phyloP scores from a whole-genome alignment of 768 basidiomycete species.

The Hemileccinum rubropunctum region DNA sequence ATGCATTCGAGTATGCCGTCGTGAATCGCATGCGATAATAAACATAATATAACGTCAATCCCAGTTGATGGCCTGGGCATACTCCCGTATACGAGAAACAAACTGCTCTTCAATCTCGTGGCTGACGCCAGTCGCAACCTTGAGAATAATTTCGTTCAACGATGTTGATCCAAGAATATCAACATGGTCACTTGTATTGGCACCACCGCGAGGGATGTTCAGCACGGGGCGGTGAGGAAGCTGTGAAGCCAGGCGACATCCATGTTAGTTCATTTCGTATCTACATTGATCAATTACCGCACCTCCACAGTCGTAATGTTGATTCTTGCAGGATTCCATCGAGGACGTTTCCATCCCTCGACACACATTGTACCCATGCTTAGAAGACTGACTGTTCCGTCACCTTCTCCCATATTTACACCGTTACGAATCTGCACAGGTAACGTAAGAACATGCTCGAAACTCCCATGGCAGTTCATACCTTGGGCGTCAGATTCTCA shows the following conservation, averaged over 20 bases:
- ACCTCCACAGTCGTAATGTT: conserved; percentile 86
- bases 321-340: conserved; percentile 94
- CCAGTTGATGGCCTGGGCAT: conserved; percentile 74
- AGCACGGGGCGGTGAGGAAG: conserved; percentile 75
- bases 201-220: conserved; percentile 82
- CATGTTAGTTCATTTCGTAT: conserved; percentile 1
- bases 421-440: conserved; percentile 64
- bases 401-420: conserved; percentile 92
- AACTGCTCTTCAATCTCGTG: conserved; percentile 66
- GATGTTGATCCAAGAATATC: conserved; percentile 78
- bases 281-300: conserved; percentile 15
- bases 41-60: conserved; percentile 41
- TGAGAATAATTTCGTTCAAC: conserved; percentile 87
- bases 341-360: conserved; percentile 85
- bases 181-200: conserved; percentile 89
- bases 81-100: conserved; percentile 77
- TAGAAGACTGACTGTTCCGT: conserved; percentile 86
- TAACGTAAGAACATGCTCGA: neutral
- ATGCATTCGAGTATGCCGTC: conserved; percentile 1
- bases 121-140: conserved; percentile 83
- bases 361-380: conserved; percentile 96
- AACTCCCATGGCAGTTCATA: conserved; percentile 14
- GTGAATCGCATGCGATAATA: conserved; percentile 1
- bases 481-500: conserved; percentile 57
- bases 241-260: conserved; percentile 37